phyloP scores from a whole-genome alignment of 257 asterid species.

The Buddleja alternifolia region DNA sequence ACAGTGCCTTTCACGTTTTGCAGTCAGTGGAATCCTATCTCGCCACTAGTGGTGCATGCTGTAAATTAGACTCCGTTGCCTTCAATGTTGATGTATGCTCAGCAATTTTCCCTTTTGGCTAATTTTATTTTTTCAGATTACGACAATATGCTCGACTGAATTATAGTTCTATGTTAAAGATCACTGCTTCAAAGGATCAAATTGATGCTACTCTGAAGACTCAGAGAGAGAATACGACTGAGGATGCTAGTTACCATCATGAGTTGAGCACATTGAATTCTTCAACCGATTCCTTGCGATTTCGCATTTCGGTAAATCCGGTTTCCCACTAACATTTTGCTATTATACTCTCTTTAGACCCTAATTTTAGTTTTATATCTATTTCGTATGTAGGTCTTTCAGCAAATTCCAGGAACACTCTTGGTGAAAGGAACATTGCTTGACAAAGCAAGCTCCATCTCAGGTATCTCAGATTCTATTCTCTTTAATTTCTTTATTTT shows the following conservation, averaged over 20 bases:
- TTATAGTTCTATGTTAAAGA: constrained; percentile 32
- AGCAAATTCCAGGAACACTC: constrained; percentile 88
- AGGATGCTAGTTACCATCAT: constrained; percentile 26
- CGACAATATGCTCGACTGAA: constrained; percentile 19
- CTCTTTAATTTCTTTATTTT: neutral
- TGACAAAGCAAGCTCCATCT: constrained; percentile 51
- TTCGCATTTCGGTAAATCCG: constrained; percentile 66
- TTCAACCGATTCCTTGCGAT: constrained; percentile 36
- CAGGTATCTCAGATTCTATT: constrained; percentile 47
- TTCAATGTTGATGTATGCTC: constrained; percentile 66
- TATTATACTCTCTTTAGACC: neutral
- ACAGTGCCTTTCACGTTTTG: constrained; percentile 70
- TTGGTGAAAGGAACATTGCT: constrained; percentile 66
- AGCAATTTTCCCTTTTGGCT: constrained; percentile 13
- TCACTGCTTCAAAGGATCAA: constrained; percentile 52
- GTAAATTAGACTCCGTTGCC: constrained; percentile 59
- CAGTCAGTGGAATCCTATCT: constrained; percentile 73
- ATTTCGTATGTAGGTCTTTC: constrained; percentile 62
- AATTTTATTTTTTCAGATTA: neutral
- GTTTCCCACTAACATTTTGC: neutral
- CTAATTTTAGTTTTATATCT: constrained; percentile 1
- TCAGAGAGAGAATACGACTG: constrained; percentile 29
- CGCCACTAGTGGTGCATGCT: constrained; percentile 57
- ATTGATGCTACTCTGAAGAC: constrained; percentile 49
- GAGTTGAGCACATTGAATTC: constrained; percentile 30